Conservation (phyloP, 139 green algal genomes). For the Chlorella sorokiniana region DNA sequence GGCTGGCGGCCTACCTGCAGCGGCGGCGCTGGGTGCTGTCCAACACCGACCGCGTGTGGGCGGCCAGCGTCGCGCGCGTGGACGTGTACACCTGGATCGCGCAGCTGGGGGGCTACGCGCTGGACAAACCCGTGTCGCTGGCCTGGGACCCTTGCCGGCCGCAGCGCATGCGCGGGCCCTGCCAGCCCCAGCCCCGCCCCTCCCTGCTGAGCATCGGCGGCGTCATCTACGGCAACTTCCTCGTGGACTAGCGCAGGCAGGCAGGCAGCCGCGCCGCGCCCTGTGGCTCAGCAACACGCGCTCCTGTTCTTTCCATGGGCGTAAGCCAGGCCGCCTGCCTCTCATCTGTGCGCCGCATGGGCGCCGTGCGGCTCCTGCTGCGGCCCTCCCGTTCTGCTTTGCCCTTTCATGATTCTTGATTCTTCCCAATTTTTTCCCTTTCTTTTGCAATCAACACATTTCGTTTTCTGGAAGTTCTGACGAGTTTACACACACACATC, state of each 20-base stretch:
- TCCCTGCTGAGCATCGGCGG: constrained; percentile 1
- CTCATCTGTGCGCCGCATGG: too few species aligned
- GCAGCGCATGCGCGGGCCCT: background rate
- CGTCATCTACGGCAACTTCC: constrained; percentile 7
- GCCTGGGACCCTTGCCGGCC: background rate
- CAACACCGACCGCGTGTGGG: background rate
- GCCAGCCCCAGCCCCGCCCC: background rate
- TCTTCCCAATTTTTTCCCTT: background rate
- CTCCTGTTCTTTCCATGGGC: too few species aligned
- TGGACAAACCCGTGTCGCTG: background rate
- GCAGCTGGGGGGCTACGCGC: background rate
- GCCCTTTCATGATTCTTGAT: background rate
- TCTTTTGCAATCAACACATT: background rate
- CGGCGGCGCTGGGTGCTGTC: background rate
- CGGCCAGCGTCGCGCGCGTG: background rate
- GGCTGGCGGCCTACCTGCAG: background rate
- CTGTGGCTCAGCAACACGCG: too few species aligned
- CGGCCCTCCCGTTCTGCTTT: background rate
- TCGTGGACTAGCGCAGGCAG: background rate
- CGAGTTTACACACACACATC: too few species aligned
- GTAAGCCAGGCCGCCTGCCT: too few species aligned
- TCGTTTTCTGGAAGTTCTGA: too few species aligned
- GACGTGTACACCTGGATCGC: constrained; percentile 10
- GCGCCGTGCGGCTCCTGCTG: too few species aligned
- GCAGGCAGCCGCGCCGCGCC: too few species aligned